phyloP scores from a whole-genome alignment of 495 filamentous ascomycete genomes.

The Podospora pseudocomata region DNA sequence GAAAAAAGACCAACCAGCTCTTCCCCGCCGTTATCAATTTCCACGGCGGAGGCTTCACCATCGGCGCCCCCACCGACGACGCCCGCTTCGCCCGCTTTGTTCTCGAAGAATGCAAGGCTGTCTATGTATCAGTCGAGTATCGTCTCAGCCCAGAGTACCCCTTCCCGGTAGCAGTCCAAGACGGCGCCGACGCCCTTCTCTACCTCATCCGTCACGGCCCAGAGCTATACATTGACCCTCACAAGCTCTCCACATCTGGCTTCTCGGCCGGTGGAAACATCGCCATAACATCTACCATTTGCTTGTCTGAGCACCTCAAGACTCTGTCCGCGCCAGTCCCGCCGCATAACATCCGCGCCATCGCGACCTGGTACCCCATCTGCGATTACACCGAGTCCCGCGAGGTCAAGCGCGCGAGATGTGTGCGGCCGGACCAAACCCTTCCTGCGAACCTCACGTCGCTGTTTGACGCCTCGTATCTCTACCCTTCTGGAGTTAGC shows the following conservation, averaged over 20 bases:
- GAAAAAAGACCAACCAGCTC: constrained; percentile 51
- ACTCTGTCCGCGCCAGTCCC: constrained; percentile 16
- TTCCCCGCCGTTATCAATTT: constrained; percentile 68
- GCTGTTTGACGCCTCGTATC: constrained; percentile 84
- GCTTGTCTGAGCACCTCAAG: constrained; percentile 47
- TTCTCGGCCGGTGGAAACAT: constrained; percentile 90
- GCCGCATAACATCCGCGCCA: constrained; percentile 34
- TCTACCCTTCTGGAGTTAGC: constrained; percentile 48
- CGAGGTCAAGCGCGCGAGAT: constrained; percentile 61
- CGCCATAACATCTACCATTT: constrained; percentile 72
- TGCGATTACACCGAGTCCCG: constrained; percentile 78
- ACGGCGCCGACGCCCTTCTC: constrained; percentile 66
- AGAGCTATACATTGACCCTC: constrained; percentile 43
- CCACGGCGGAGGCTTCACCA: constrained; percentile 70
- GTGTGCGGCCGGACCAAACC: constrained; percentile 64
- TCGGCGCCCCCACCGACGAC: constrained; percentile 69
- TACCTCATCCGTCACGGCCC: constrained; percentile 59
- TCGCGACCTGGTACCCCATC: constrained; percentile 77
- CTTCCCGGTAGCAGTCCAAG: constrained; percentile 73
- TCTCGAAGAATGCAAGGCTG: constrained; percentile 50
- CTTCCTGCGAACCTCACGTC: constrained; percentile 70
- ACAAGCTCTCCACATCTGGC: constrained; percentile 65
- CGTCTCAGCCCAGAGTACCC: constrained; percentile 73
- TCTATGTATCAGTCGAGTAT: constrained; percentile 70
- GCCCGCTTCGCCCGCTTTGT: constrained; percentile 60